Evolutionary conservation across 192 early-diverging fungal species (phyloP).

Genomic region (Podila epicladia): DNA sequence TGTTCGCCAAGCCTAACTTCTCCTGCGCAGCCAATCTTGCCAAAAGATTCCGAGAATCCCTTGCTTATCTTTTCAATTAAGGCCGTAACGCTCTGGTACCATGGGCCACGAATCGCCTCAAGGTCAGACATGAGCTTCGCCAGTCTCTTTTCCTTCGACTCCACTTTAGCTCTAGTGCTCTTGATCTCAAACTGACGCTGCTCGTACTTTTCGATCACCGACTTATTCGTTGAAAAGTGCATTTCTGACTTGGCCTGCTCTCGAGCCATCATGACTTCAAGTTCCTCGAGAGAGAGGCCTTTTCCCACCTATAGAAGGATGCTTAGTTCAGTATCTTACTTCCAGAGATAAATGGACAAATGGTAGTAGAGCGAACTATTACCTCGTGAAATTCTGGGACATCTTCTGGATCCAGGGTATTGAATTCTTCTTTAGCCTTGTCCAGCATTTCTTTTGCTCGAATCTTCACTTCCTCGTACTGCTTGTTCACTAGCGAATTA

Average conservation of each 20-base stretch:
- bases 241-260: slow-evolving; percentile 66
- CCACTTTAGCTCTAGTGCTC: slow-evolving; percentile 41
- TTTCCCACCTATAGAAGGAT: slow-evolving; percentile 29
- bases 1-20: slow-evolving; percentile 72
- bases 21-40: slow-evolving; percentile 81
- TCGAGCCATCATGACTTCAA: slow-evolving; percentile 70
- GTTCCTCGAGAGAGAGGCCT: slow-evolving; percentile 61
- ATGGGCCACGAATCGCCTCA: slow-evolving; percentile 55
- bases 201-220: slow-evolving; percentile 76
- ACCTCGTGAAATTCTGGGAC: slow-evolving; percentile 61
- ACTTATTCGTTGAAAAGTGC: slow-evolving; percentile 60
- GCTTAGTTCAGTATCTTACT: background rate
- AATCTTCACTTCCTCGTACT: slow-evolving; percentile 58
- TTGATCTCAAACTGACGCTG: slow-evolving; percentile 68
- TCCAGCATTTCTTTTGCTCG: slow-evolving; percentile 56
- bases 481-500: slow-evolving; percentile 31
- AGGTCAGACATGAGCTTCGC: slow-evolving; percentile 49
- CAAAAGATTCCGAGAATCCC: slow-evolving; percentile 78
- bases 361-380: background rate
- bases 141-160: slow-evolving; percentile 54
- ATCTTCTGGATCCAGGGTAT: slow-evolving; percentile 63
- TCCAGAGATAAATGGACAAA: background rate
- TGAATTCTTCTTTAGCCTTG: slow-evolving; percentile 63
- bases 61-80: slow-evolving; percentile 73
- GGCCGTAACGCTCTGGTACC: slow-evolving; percentile 71